Evolutionary conservation across 306 rosid species (phyloP), one percentile per base, ranked within the genome.

Genomic region (Echinosophora koreensis): DNA sequence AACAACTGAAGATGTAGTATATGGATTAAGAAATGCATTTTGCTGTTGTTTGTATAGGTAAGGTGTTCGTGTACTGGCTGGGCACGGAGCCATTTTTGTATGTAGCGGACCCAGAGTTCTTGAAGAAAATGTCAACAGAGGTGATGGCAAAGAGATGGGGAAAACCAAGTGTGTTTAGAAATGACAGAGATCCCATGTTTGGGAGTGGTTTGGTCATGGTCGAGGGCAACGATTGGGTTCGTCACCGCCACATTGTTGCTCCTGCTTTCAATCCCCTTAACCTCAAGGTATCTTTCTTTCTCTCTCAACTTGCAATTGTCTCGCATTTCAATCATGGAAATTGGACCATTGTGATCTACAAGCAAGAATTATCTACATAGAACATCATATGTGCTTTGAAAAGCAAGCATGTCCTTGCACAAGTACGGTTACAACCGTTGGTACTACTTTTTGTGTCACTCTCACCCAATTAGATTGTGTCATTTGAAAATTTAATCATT

Each of bases 41-140:
- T 22, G 9, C 0, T 14, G 55, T 50, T 71, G 42, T 38, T 72
- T 46, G 1, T 77, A 73, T 80, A 93, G 98, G 98, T 66, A 90
- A 93, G 37, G 80, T 85, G 55, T 93, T 86, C 3, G 56, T 91
- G 12, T 93, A 93, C 70, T 93, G 97, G 98, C 62, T 93, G 32
- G 98, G 98, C 0, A 91, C 97, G 16, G 97, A 91, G 76, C 98
- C 98, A 71, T 93, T 93, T 73, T 65, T 93, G 69, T 93, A 91
- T 42, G 65, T 93, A 46, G 95, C 93, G 8, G 95, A 93, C 0
- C 83, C 98, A 28, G 89, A 81, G 47, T 88, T 93, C 41, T 71
- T 93, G 69, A 89, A 89, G 84, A 87, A 85, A 67, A 81, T 89
- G 87, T 93, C 98, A 0, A 66, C 72, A 5, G 87, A 77, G 74